Base-by-base conservation (phyloP, 2,329 filamentous ascomycete species). In the Xylaria sp. region DNA sequence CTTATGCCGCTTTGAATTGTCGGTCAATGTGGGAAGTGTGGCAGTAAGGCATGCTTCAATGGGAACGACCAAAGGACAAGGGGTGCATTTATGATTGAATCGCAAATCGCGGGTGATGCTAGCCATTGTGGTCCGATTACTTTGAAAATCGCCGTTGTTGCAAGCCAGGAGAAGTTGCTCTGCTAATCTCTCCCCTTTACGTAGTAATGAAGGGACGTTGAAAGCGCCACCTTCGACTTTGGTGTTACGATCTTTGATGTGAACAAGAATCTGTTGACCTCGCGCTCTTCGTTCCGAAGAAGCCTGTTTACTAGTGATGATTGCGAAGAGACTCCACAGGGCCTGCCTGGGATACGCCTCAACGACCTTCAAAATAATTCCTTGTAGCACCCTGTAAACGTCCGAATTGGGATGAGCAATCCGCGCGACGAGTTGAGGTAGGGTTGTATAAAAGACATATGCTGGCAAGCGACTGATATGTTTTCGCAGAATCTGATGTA, bases 401-500 rank as follows among this genome's bases (percentile, higher is more conserved):
- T 90, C 88, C 3, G 81, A 81, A 78, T 97, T 93, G 0, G 91
- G 90, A 81, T 99, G 96, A 55, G 92, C 93, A 75, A 99, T 98
- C 39, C 96, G 91, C n/a, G 95, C 96, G 66, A 99, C 92, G 70
- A 99, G 92, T 80, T 99, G 96, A 5, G 96, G 92, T 51, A 99
- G 85, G 6, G 95, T 86, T 1, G 91, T 92, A 78, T 94, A 95
- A 80, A 94, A 94, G 39, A 94, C 88, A 75, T 92, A 94, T 0
- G 91, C 88, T 2, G 92, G 92, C 69, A 94, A 84, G 5, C 89
- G 86, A 25, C 85, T 81, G 20, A 95, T 87, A 78, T 97, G 94
- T 80, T 95, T 97, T 78, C 90, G 89, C 70, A 98, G 83, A 72
- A 94, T 91, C 25, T 84, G 83, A 80, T 97, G 92, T 68, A 96